A percentile compares a stretch with the other conserved stretches of the same genome.
These are phyloP conservation scores for Russula brevipes DNA, from an alignment of 768 basidiomycete genomes.

Conservation along the genomic window DNA sequence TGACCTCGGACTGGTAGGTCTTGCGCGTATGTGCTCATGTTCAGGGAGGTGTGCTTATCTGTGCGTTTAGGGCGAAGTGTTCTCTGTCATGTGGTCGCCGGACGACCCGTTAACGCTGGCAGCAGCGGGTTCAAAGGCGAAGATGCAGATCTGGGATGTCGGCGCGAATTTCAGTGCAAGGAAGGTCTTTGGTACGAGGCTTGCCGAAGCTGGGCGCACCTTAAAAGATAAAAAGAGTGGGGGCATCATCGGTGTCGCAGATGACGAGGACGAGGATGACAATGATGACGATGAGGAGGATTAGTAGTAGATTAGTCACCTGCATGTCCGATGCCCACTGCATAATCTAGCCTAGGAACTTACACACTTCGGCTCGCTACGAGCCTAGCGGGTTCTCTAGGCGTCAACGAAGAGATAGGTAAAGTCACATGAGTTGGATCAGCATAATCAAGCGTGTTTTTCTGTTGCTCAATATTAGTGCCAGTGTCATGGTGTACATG, in stretches of 20 bases:
- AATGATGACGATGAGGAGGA: constrained; percentile 45
- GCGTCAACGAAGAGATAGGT: too few species aligned
- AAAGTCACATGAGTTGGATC: too few species aligned
- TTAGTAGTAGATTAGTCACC: constrained; percentile 22
- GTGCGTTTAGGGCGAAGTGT: constrained; percentile 83
- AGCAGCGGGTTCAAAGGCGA: constrained; percentile 91
- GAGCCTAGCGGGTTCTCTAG: neutral
- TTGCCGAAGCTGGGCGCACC: constrained; percentile 64
- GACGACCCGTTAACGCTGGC: constrained; percentile 92
- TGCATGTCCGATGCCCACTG: neutral
- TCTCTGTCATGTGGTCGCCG: constrained; percentile 86
- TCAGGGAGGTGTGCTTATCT: constrained; percentile 1
- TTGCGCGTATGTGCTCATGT: neutral
- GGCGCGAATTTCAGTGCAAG: constrained; percentile 77
- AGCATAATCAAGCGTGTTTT: too few species aligned
- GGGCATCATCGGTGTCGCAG: constrained; percentile 64
- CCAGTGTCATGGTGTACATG: too few species aligned
- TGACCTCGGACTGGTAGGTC: constrained; percentile 83
- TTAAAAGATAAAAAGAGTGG: constrained; percentile 61
- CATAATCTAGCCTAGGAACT: constrained; percentile 1
- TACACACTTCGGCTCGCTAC: neutral
- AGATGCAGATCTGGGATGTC: constrained; percentile 93
- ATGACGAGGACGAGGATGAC: constrained; percentile 66
- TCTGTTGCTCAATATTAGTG: too few species aligned
- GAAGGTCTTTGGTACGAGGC: constrained; percentile 75